Base-by-base conservation (phyloP, 768 basidiomycete genomes). In the Cystobasidiopsis lactophilus region DNA sequence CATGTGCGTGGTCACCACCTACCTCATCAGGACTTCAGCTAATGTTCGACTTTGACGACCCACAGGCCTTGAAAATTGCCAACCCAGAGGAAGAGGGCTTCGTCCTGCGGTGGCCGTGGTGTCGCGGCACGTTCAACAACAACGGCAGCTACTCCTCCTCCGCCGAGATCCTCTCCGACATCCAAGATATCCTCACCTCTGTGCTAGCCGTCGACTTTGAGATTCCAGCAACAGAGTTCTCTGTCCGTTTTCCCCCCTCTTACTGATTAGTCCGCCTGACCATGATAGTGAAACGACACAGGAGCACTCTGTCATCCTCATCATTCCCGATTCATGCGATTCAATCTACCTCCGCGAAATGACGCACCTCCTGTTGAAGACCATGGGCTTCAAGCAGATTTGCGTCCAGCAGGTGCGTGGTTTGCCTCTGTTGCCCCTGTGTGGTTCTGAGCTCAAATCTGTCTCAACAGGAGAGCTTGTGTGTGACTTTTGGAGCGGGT, bases 401-500 rank as follows among this genome's bases (percentile, higher is more conserved):
- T 86, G 82, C 60, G 77, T 81, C 3, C 85, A 91, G 65, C 93
- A 95, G 73, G 88, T 80, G 58, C 56, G 70, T 50, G 31, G n/a
- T 18, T 9, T 16, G 13, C 26, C 19, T 27, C 29, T 41, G 1
- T 50, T 18, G 23, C 19, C 45, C 19, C 40, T 23, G 3, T 29
- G 24, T 19, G 40, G 35, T 18, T 13, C 26, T 27, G 13, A 13
- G 23, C 26, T 18, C 27, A 26, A 21, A 51, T 48, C 40, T 16
- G 27, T 27, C 40, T 40, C 3, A 54, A 16, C 57, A 93, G 85
- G 89, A 93, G 71, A 81, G 85, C 3, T 71, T 91, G 38, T 82
- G 84, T 31, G 86, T 89, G 3, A 85, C 85, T 0, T 95, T 89
- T 64, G 89, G 89, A 21, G 88, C 91, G 5, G 91, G 91, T 5